These are phyloP conservation scores for Alternaria dauci DNA, from an alignment of 2,329 filamentous ascomycete species.

Conservation along the genomic window DNA sequence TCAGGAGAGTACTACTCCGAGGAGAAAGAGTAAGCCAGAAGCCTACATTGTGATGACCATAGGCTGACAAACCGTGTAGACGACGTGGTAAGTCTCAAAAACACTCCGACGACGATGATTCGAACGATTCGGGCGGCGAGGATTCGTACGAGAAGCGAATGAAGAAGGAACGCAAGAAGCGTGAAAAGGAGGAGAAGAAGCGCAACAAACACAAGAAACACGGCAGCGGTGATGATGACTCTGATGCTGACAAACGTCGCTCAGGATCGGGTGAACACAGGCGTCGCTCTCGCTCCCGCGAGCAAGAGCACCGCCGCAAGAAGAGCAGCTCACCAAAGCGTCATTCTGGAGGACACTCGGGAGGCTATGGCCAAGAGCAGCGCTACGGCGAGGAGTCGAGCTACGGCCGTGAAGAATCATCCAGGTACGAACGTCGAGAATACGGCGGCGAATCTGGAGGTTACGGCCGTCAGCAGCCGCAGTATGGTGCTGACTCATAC, in stretches of 20 bases:
- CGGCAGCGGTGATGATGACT: slow-evolving; percentile 21
- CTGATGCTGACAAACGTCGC: slow-evolving; percentile 31
- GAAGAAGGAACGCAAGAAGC: slow-evolving; percentile 34
- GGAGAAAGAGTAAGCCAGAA: slow-evolving; percentile 49
- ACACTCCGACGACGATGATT: slow-evolving; percentile 51
- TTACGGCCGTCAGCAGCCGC: slow-evolving; percentile 14
- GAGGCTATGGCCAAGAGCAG: slow-evolving; percentile 35
- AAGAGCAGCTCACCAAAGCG: slow-evolving; percentile 36
- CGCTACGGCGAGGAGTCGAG: slow-evolving; percentile 32
- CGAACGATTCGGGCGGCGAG: slow-evolving; percentile 37
- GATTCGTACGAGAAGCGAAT: slow-evolving; percentile 34
- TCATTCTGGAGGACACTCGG: slow-evolving; percentile 29
- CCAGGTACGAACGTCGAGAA: slow-evolving; percentile 1
- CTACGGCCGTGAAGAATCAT: slow-evolving; percentile 10
- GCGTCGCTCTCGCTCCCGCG: slow-evolving; percentile 24
- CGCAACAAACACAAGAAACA: slow-evolving; percentile 24
- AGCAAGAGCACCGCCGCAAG: slow-evolving; percentile 27
- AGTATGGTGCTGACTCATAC: slow-evolving; percentile 9
- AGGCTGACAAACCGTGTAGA: slow-evolving; percentile 31
- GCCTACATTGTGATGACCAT: background rate
- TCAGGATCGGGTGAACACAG: slow-evolving; percentile 29
- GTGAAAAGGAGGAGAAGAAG: slow-evolving; percentile 33
- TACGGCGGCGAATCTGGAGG: slow-evolving; percentile 10
- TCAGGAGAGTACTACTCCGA: slow-evolving; percentile 54
- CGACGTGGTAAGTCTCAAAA: slow-evolving; percentile 52